Conservation (phyloP, 257 asterid species). For the Solanum lignicaule region DNA sequence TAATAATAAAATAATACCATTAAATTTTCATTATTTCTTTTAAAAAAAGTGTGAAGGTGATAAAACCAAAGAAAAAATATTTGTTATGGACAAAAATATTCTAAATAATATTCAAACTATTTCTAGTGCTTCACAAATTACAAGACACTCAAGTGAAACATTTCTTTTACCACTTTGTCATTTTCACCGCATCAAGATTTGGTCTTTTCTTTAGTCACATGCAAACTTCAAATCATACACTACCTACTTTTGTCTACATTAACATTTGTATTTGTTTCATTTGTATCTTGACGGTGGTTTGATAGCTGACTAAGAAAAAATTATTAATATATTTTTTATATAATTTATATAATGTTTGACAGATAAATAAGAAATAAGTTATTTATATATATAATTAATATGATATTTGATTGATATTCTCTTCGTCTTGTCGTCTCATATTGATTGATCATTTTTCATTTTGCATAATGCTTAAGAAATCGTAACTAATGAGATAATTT, state of each 20-base stretch:
- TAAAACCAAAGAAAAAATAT: conserved; percentile 3
- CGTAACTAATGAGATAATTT: too few relatives aligned
- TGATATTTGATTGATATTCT: background rate
- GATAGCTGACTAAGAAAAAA: background rate
- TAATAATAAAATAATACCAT: too few relatives aligned
- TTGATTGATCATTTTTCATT: too few relatives aligned
- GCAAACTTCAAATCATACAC: background rate
- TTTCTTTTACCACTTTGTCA: background rate
- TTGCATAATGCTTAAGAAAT: too few relatives aligned
- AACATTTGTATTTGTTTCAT: too few relatives aligned
- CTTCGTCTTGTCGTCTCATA: fast-evolving
- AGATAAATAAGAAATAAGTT: too few relatives aligned
- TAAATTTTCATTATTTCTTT: too few relatives aligned
- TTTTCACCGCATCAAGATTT: background rate
- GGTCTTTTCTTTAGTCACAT: background rate
- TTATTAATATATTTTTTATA: too few relatives aligned
- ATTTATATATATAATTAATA: too few relatives aligned
- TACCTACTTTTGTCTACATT: background rate
- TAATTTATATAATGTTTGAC: too few relatives aligned
- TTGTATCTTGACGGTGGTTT: fast-evolving
- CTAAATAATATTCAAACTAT: background rate
- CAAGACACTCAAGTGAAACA: background rate
- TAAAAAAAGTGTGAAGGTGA: too few relatives aligned
- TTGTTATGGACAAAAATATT: background rate
- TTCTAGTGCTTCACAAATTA: background rate